Conservation (phyloP, 73 alveolate genomes). For the Tetrahymena borealis region DNA sequence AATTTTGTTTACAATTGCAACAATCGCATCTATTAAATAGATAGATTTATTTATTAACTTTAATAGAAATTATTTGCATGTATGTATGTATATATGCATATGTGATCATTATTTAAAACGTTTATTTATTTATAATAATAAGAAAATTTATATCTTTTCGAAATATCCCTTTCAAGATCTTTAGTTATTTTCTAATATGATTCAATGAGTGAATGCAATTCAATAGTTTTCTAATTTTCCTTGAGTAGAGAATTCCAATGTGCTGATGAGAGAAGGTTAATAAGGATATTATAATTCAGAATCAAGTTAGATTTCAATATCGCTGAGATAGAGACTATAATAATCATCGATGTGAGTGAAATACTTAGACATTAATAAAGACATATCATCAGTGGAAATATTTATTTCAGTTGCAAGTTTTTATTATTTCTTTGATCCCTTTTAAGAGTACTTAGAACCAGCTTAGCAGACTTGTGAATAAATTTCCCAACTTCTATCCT, state of each 20-base stretch:
- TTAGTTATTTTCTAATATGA: too few species aligned
- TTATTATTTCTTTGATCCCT: not conserved
- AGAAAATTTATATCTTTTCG: too few species aligned
- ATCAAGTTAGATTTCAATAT: not conserved
- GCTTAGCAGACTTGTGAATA: not conserved
- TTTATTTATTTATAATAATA: too few species aligned
- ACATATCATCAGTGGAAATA: not conserved
- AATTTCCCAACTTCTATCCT: not conserved
- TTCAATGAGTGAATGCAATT: not conserved
- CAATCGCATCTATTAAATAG: too few species aligned
- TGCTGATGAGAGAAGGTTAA: not conserved
- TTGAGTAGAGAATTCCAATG: not conserved
- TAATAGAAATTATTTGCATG: too few species aligned
- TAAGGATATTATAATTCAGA: not conserved
- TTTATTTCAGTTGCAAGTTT: slow-evolving; percentile 1
- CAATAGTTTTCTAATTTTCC: not conserved
- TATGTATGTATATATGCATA: too few species aligned
- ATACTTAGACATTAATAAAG: not conserved
- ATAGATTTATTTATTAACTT: too few species aligned
- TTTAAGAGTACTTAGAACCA: not conserved
- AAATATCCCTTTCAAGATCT: too few species aligned
- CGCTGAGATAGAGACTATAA: not conserved
- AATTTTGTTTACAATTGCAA: too few species aligned
- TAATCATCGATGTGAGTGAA: not conserved
- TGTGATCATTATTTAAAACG: too few species aligned